Evolutionary conservation across 805 yeast genomes (phyloP).

Genomic region (Kodamaea kakaduensis): DNA sequence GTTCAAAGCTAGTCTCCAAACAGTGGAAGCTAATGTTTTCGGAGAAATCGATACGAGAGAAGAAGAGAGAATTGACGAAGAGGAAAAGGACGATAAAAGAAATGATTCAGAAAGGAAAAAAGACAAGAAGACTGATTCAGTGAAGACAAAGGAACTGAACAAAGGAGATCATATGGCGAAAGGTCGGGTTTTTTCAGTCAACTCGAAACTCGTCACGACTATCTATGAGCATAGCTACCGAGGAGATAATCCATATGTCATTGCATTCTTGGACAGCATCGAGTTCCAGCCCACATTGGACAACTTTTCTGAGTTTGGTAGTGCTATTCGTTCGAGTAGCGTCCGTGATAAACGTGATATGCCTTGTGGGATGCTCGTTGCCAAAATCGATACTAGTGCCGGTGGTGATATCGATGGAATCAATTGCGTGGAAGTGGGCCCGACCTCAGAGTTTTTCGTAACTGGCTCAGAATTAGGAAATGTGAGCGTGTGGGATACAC

Average conservation of each 20-base stretch:
- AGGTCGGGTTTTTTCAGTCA: conserved; percentile 26
- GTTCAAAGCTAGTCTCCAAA: conserved; percentile 36
- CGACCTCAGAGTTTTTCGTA: conserved; percentile 61
- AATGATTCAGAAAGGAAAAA: too few relatives aligned
- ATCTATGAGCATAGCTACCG: conserved; percentile 54
- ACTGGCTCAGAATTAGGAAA: conserved; percentile 76
- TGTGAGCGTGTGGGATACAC: conserved; percentile 74
- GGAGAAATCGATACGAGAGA: conserved; percentile 41
- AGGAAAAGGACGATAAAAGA: conserved; percentile 14
- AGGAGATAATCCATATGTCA: conserved; percentile 63
- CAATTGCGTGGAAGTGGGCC: conserved; percentile 54
- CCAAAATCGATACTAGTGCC: conserved; percentile 50
- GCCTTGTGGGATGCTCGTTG: conserved; percentile 53
- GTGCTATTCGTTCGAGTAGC: neutral
- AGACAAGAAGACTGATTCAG: conserved; percentile 15
- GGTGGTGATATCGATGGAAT: conserved; percentile 44
- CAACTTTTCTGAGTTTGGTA: conserved; percentile 69
- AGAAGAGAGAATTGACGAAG: conserved; percentile 18
- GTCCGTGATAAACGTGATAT: conserved; percentile 14
- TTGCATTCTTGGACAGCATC: conserved; percentile 50
- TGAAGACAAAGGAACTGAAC: conserved; percentile 6
- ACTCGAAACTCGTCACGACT: conserved; percentile 29
- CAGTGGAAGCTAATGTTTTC: conserved; percentile 39
- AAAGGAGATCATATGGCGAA: neutral
- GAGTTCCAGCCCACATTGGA: conserved; percentile 53